These are phyloP conservation scores for Dothistroma septosporum DNA, from an alignment of 2,329 filamentous ascomycete genomes.

Conservation along the genomic window DNA sequence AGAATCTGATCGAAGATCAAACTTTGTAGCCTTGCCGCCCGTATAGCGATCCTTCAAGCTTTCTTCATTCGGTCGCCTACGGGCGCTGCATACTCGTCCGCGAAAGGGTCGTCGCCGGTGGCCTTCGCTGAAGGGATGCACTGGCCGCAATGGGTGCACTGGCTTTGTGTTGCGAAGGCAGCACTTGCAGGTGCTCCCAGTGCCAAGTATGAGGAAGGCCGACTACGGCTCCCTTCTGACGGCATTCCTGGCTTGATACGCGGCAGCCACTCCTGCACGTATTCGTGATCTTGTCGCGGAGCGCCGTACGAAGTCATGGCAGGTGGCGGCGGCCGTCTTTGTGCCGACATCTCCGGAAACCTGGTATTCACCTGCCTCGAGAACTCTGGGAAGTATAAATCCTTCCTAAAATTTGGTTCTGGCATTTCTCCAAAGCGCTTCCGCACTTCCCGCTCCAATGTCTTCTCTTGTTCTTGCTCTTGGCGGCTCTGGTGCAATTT, in stretches of 20 bases:
- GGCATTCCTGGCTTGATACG: neutral
- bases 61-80: neutral
- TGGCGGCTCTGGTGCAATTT: neutral
- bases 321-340: neutral
- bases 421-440: neutral
- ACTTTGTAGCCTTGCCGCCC: neutral
- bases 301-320: neutral
- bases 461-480: neutral
- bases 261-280: neutral
- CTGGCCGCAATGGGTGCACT: neutral
- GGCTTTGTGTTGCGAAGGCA: neutral
- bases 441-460: neutral
- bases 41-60: neutral
- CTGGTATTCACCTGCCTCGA: neutral
- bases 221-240: neutral
- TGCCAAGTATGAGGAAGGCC: neutral
- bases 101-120: neutral
- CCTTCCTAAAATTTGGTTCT: neutral
- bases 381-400: neutral
- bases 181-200: neutral
- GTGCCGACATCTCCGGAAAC: neutral
- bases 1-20: neutral
- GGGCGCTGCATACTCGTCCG: neutral
- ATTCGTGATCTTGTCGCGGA: neutral
- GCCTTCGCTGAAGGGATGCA: neutral